phyloP scores from a whole-genome alignment of 2,329 filamentous ascomycete genomes.

The Fusarium xyrophilum region DNA sequence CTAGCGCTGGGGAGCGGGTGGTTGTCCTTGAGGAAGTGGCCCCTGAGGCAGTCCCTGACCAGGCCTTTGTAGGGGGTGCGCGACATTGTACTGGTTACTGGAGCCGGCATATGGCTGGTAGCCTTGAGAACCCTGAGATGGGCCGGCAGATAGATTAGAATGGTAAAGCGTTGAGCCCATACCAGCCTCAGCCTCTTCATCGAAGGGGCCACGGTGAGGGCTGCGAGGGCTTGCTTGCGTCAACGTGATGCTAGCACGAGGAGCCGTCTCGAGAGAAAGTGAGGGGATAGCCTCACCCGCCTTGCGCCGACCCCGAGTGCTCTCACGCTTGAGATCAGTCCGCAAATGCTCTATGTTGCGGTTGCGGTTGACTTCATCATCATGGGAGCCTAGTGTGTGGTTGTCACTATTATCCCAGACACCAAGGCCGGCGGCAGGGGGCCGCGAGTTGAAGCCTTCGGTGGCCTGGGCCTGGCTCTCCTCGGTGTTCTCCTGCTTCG shows the following conservation, averaged over 20 bases:
- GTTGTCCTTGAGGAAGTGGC: conserved; percentile 40
- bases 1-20: conserved; percentile 40
- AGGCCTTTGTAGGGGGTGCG: conserved; percentile 33
- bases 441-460: conserved; percentile 53
- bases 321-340: conserved; percentile 51
- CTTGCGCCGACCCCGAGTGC: conserved; percentile 57
- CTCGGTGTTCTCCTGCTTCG: conserved; percentile 40
- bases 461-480: conserved; percentile 54
- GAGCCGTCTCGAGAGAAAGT: conserved; percentile 41
- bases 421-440: conserved; percentile 37
- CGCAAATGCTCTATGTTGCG: conserved; percentile 51
- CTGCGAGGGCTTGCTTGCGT: conserved; percentile 43
- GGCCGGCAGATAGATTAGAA: conserved; percentile 37
- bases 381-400: conserved; percentile 37
- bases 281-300: conserved; percentile 55
- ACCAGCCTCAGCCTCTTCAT: conserved; percentile 53
- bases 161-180: conserved; percentile 45
- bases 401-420: conserved; percentile 39
- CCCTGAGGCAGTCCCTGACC: conserved; percentile 28
- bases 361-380: conserved; percentile 47
- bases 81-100: conserved; percentile 29
- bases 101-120: conserved; percentile 36
- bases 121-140: conserved; percentile 32
- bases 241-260: conserved; percentile 36
- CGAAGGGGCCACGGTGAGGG: conserved; percentile 48